Evolutionary conservation across 2,329 filamentous ascomycete genomes (phyloP), one percentile per base, ranked within the genome.

Genomic region (Sporothrix pallida): DNA sequence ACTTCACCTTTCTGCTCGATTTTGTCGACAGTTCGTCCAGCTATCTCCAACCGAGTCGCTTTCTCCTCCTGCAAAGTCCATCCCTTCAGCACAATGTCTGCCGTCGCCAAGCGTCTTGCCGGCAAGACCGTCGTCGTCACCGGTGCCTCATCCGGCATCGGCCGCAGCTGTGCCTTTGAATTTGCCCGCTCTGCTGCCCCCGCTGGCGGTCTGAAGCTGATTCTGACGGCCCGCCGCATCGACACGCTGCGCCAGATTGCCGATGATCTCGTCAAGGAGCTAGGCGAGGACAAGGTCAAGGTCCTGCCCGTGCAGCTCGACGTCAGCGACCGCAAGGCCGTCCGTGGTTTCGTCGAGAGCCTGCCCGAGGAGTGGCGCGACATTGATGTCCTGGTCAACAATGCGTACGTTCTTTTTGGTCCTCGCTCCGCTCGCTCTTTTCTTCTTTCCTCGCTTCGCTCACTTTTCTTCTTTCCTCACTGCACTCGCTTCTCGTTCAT

Each of bases 61-160:
- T 50, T 20, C 2, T 17, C 37, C 44, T 2, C 72, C 26, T 15
- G 17, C 31, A 23, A 70, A 56, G n/a, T 62, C 52, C n/a, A 7
- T 37, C 4, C 54, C n/a, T 37, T 70, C 62, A 54, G 48, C 58
- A 73, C 72, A 58, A 77, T 77, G 76, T 76, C 75, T 31, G 73
- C 76, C n/a, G 75, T 75, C 54, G 90, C 92, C 80, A 92, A 94
- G 82, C 94, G 95, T 84, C 93, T 99, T 75, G 88, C 92, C 79
- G 94, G 94, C 88, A 98, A 98, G 86, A 98, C 94, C 4, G 86
- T 98, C 74, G 83, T 98, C 73, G 89, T 99, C 76, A 98, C 96
- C 5, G 96, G 96, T 73, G 96, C 96, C 46, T 96, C 92, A 3
- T 97, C 94, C 23, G 96, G 96, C 75, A 98, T 99, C 82, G 96